Evolutionary conservation across 108 stramenopile genomes (phyloP).

Genomic region (Nitzschia sp.): DNA sequence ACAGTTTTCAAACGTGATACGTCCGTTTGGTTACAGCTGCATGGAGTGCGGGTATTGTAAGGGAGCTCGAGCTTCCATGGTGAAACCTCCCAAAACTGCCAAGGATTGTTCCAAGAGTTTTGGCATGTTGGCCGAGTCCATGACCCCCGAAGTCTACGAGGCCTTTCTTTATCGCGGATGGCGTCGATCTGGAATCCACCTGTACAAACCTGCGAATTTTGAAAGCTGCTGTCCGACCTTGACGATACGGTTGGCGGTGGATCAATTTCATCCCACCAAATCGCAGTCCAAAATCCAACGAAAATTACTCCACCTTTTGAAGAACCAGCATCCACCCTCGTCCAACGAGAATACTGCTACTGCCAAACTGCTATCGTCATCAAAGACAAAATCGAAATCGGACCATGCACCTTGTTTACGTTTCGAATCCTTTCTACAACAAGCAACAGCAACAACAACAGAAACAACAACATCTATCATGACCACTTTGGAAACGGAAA

Average conservation of each 20-base stretch:
- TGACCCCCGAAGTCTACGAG: conserved; percentile 62
- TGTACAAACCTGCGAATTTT: conserved; percentile 81
- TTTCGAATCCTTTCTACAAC: neutral
- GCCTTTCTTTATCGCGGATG: conserved; percentile 71
- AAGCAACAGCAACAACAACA: neutral
- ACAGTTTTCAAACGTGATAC: conserved; percentile 25
- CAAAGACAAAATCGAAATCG: too few species aligned
- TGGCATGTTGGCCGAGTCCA: conserved; percentile 50
- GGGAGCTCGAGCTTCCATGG: conserved; percentile 46
- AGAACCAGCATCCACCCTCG: neutral
- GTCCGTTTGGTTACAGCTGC: conserved; percentile 57
- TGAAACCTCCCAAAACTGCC: conserved; percentile 23
- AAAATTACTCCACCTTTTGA: conserved; percentile 22
- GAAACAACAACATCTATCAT: neutral
- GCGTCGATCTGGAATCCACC: conserved; percentile 79
- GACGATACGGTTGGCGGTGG: conserved; percentile 66
- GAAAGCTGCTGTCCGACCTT: conserved; percentile 82
- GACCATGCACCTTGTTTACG: too few species aligned
- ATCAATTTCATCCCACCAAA: conserved; percentile 56
- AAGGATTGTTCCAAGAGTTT: conserved; percentile 62
- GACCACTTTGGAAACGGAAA: neutral
- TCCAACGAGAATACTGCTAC: too few species aligned
- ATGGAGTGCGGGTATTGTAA: conserved; percentile 78
- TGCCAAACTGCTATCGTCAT: neutral
- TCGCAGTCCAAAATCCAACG: conserved; percentile 62